Evolutionary conservation across 2,329 filamentous ascomycete genomes (phyloP).

Genomic region (Apiospora rasikravindrae): DNA sequence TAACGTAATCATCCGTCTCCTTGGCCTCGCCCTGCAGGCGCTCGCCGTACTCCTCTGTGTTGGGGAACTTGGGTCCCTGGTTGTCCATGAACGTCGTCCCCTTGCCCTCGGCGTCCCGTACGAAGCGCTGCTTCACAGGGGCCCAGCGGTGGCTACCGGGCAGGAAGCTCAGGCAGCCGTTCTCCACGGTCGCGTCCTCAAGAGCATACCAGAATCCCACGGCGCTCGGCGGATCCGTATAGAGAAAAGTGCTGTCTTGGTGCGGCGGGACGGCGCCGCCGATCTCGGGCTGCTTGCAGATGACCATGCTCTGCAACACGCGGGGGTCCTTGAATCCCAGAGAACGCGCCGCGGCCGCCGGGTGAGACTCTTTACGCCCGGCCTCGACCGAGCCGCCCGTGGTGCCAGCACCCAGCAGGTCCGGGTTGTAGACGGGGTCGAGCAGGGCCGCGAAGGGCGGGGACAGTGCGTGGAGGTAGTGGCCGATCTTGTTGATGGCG

Average conservation of each 20-base stretch:
- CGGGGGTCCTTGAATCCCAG: slow-evolving; percentile 79
- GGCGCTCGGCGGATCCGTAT: slow-evolving; percentile 85
- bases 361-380: slow-evolving; percentile 44
- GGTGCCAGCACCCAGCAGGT: slow-evolving; percentile 42
- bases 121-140: slow-evolving; percentile 74
- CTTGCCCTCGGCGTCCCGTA: slow-evolving; percentile 57
- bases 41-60: slow-evolving; percentile 53
- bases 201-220: slow-evolving; percentile 98
- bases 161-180: slow-evolving; percentile 88
- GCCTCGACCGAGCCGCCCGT: slow-evolving; percentile 48
- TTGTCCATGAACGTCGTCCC: slow-evolving; percentile 78
- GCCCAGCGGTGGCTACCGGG: slow-evolving; percentile 78
- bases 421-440: slow-evolving; percentile 51
- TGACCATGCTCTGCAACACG: slow-evolving; percentile 92
- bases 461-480: slow-evolving; percentile 75
- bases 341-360: slow-evolving; percentile 68
- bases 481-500: slow-evolving; percentile 89
- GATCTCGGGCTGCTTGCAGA: slow-evolving; percentile 97
- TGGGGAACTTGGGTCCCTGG: slow-evolving; percentile 67
- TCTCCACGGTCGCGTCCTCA: slow-evolving; percentile 85
- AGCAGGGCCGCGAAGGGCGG: slow-evolving; percentile 67
- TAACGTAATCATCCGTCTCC: slow-evolving; percentile 67
- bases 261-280: slow-evolving; percentile 90
- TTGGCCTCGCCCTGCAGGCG: slow-evolving; percentile 42
- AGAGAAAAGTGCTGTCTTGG: slow-evolving; percentile 91